These are phyloP conservation scores for Sicyos edulis DNA, from an alignment of 306 rosid species.

Conservation along the genomic window DNA sequence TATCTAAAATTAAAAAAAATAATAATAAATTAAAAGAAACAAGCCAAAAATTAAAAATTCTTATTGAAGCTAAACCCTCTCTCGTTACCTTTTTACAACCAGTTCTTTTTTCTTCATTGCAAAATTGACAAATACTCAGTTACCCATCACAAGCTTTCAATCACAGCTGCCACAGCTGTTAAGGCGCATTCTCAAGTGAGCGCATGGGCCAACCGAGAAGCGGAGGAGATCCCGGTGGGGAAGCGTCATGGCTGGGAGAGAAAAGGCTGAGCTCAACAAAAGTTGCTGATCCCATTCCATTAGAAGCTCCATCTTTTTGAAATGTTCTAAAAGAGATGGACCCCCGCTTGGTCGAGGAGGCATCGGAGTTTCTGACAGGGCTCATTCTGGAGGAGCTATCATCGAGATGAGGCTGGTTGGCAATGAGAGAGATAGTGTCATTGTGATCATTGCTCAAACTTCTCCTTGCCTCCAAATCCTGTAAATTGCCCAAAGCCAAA, in stretches of 20 bases:
- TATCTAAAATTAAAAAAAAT: not conserved
- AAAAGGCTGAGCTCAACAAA: conserved; percentile 90
- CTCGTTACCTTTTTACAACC: conserved; percentile 46
- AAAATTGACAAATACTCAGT: conserved; percentile 53
- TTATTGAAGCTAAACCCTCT: conserved; percentile 66
- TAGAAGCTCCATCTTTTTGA: conserved; percentile 56
- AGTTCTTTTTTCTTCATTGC: conserved; percentile 48
- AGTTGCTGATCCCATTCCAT: conserved; percentile 41
- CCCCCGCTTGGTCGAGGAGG: conserved; percentile 73
- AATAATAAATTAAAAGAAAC: conserved; percentile 19
- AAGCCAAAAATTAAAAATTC: conserved; percentile 43
- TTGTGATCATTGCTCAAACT: conserved; percentile 46
- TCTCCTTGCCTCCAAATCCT: conserved; percentile 72
- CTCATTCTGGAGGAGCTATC: conserved; percentile 47
- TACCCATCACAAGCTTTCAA: too few species aligned
- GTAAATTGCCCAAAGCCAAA: conserved; percentile 74
- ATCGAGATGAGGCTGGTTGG: conserved; percentile 61
- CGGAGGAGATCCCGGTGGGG: conserved; percentile 82
- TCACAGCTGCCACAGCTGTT: too few species aligned
- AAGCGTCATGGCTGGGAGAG: conserved; percentile 63
- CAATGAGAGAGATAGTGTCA: conserved; percentile 70
- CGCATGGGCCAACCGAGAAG: conserved; percentile 85
- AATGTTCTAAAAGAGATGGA: conserved; percentile 76
- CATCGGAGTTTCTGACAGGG: conserved; percentile 59
- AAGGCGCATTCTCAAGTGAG: conserved; percentile 21